These are phyloP conservation scores for Oryza glumipatula DNA, from an alignment of 176 grass and related monocot genomes.

Conservation along the genomic window DNA sequence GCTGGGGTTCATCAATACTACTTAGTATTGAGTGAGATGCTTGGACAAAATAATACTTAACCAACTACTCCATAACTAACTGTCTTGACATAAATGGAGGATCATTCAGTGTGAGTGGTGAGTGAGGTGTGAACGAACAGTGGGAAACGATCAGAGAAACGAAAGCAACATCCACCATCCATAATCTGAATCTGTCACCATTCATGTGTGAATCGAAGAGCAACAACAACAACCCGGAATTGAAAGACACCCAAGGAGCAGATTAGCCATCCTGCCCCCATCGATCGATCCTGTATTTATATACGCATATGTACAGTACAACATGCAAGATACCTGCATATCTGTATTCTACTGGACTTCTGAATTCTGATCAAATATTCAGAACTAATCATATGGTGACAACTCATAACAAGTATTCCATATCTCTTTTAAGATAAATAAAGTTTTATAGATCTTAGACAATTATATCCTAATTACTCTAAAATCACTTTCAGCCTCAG, in stretches of 20 bases:
- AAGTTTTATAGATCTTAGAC: too few relatives aligned
- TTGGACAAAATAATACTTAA: background rate
- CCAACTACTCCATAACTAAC: background rate
- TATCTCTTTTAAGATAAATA: too few relatives aligned
- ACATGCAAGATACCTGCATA: background rate
- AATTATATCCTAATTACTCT: too few relatives aligned
- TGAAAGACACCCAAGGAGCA: background rate
- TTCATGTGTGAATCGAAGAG: conserved; percentile 25
- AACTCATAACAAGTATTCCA: too few relatives aligned
- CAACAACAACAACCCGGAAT: background rate
- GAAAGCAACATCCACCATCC: conserved; percentile 5
- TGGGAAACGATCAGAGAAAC: background rate
- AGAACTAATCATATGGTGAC: too few relatives aligned
- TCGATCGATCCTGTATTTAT: background rate
- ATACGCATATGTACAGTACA: background rate
- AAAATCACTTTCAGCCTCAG: too few relatives aligned
- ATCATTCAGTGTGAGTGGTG: background rate
- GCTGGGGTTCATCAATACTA: background rate
- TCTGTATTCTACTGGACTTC: background rate
- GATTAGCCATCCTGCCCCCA: background rate
- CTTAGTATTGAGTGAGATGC: background rate
- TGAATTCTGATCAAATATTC: background rate
- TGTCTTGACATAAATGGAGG: background rate
- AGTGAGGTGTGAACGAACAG: conserved; percentile 30
- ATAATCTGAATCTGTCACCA: background rate